Evolutionary conservation across 202 grass and related monocot genomes (phyloP).

Genomic region (Carex arenaria): DNA sequence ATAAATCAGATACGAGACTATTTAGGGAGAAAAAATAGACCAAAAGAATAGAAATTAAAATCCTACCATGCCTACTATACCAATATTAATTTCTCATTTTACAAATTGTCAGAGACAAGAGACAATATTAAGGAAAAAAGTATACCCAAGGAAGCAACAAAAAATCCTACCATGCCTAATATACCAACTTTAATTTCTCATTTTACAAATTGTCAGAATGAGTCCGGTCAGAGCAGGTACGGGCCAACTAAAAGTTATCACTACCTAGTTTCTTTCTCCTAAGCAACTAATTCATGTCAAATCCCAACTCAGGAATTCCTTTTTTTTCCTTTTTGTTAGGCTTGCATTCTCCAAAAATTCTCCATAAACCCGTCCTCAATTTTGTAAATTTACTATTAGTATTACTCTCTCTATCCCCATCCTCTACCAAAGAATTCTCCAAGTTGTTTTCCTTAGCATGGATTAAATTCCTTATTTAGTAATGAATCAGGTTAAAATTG

Average conservation of each 20-base stretch:
- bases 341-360: background rate
- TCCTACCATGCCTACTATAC: constrained; percentile 4
- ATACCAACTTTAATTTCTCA: constrained; percentile 15
- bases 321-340: constrained; percentile 12
- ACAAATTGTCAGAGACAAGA: constrained; percentile 1
- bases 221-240: constrained; percentile 4
- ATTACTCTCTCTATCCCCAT: background rate
- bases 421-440: background rate
- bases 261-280: constrained; percentile 22
- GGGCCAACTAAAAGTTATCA: background rate
- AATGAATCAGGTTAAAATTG: background rate
- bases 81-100: constrained; percentile 10
- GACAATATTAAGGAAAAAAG: background rate
- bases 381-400: background rate
- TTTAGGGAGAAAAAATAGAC: background rate
- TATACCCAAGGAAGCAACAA: background rate
- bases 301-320: background rate
- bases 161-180: constrained; percentile 11
- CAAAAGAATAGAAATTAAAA: constrained; percentile 1
- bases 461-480: background rate
- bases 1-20: background rate
- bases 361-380: constrained; percentile 4
- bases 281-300: constrained; percentile 9
- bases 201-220: constrained; percentile 22
- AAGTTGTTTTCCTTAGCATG: background rate